Conservation (phyloP, 306 rosid genomes). For the Malus domestica region DNA sequence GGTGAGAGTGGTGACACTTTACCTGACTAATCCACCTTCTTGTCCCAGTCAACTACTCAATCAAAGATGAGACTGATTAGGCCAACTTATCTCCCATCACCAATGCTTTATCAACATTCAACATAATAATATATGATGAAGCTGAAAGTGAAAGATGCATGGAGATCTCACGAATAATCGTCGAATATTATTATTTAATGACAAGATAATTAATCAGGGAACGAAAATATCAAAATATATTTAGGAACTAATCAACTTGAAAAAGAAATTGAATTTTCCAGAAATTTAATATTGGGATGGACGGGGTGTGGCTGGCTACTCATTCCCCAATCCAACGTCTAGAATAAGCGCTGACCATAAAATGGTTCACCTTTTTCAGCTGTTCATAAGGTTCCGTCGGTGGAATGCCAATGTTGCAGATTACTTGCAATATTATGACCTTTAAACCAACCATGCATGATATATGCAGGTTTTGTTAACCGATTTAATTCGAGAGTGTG, state of each 20-base stretch:
- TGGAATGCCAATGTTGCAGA: neutral
- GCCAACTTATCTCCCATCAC: neutral
- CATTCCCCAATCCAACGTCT: neutral
- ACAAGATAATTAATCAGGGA: neutral
- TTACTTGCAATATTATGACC: neutral
- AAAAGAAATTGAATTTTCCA: neutral
- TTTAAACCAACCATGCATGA: neutral
- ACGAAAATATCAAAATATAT: neutral
- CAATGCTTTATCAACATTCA: no score
- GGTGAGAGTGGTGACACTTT: slow-evolving; percentile 21
- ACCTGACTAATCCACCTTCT: slow-evolving; percentile 13
- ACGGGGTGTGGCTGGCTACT: slow-evolving; percentile 5
- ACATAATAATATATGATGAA: no score
- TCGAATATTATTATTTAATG: no score
- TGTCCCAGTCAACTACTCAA: slow-evolving; percentile 2
- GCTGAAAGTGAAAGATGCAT: no score
- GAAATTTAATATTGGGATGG: neutral
- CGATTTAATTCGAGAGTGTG: neutral
- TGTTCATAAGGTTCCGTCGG: neutral
- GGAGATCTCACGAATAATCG: no score
- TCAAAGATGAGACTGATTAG: neutral
- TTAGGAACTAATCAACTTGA: neutral
- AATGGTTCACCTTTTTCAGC: neutral
- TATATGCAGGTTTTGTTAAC: no score
- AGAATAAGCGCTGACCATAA: neutral